Base-by-base conservation (phyloP, 768 basidiomycete species). In the Botryobasidium botryosum region DNA sequence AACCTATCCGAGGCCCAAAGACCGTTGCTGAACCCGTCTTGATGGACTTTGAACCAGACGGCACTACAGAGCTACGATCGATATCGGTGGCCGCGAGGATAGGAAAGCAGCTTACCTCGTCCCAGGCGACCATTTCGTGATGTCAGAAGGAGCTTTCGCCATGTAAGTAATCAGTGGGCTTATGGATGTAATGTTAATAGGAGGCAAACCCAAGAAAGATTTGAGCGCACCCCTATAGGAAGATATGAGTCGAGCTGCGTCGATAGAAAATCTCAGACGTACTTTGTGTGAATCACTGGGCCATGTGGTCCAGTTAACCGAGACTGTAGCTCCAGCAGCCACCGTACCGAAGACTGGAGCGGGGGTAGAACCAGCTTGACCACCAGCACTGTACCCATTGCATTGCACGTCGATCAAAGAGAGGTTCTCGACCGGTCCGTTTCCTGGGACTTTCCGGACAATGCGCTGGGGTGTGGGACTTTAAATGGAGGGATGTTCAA, bases 31-130 rank as follows among this genome's bases (percentile, higher is more conserved):
- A 25, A 26, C 18, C 70, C 70, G 24, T 57, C 36, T 45, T 71
- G 54, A 15, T 61, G 61, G 13, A 70, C 62, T 52, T 71, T 70
- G 64, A 69, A 70, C 70, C 69, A 70, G 4, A 70, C 68, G 12
- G 64, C 64, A 18, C 67, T 68, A 17, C n/a, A n/a, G n/a, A n/a
- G n/a, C n/a, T n/a, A n/a, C n/a, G 10, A 33, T 33, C 10, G 17
- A 8, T 33, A 33, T n/a, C n/a, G n/a, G n/a, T n/a, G 31, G 8
- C 17, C 31, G 17, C 31, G 31, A 33, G 31, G 17, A 33, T 33
- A 8, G 31, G 31, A 17, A 8, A 8, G 31, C 31, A 33, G 8
- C 31, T 33, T 33, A 33, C 31, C 31, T 33, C 31, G 31, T 33
- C 10, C 31, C 17, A 33, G 31, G 31, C 31, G 17, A 8, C 31